phyloP scores from a whole-genome alignment of 106 monocot species.

The Vanilla planifolia region DNA sequence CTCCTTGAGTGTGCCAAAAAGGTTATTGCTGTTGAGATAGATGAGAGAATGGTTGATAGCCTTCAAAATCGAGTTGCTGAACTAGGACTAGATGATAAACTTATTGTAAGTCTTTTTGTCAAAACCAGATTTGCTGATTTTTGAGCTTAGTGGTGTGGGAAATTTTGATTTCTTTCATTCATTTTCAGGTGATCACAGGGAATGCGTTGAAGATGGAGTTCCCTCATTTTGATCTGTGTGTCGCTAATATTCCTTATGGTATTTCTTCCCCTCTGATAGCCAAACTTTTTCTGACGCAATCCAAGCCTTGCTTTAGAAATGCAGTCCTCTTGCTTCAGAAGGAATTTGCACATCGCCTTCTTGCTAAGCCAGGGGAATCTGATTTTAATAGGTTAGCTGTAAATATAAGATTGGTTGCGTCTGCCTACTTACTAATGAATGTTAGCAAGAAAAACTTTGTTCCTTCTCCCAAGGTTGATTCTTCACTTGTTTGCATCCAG shows the following conservation, averaged over 20 bases:
- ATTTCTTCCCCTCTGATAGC: conserved; percentile 86
- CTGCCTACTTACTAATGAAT: conserved; percentile 53
- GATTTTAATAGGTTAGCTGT: conserved; percentile 73
- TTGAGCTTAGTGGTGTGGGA: background rate
- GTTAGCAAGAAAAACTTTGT: conserved; percentile 83
- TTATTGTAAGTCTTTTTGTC: conserved; percentile 35
- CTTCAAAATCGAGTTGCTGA: conserved; percentile 28
- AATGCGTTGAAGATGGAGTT: conserved; percentile 63
- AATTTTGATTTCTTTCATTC: background rate
- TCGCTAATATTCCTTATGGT: conserved; percentile 88
- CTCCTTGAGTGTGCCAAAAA: conserved; percentile 38
- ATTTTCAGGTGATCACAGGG: conserved; percentile 46
- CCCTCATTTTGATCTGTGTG: conserved; percentile 65
- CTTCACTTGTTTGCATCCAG: conserved; percentile 55
- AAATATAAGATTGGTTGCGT: conserved; percentile 64
- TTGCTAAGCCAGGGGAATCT: conserved; percentile 62
- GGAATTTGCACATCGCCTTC: conserved; percentile 71
- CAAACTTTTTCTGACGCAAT: conserved; percentile 51
- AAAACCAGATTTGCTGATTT: background rate
- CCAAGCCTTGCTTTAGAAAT: conserved; percentile 35
- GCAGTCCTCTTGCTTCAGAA: conserved; percentile 82
- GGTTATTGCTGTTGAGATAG: conserved; percentile 81
- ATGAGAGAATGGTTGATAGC: conserved; percentile 70
- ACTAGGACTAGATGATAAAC: conserved; percentile 36
- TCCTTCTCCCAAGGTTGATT: conserved; percentile 80